phyloP scores from a whole-genome alignment of 2,329 filamentous ascomycete genomes.

The Cercospora brassicicola region DNA sequence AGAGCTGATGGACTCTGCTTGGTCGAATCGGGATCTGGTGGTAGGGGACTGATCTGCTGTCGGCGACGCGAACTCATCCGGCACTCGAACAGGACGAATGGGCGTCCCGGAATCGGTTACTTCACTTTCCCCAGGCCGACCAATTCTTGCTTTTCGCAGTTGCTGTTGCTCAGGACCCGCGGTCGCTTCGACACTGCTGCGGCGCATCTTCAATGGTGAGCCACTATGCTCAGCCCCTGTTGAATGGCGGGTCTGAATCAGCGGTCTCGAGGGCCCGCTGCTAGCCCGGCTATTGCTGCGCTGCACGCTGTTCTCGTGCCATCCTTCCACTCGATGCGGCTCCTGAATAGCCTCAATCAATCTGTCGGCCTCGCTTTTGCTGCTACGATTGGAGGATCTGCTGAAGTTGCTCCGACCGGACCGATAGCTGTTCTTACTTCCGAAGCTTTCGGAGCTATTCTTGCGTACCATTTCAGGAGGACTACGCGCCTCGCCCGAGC shows the following conservation, averaged over 20 bases:
- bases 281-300: constrained; percentile 27
- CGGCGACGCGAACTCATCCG: constrained; percentile 42
- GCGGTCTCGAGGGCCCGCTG: constrained; percentile 22
- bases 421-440: constrained; percentile 52
- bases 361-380: constrained; percentile 65
- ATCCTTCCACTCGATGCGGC: constrained; percentile 46
- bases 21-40: background rate
- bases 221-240: constrained; percentile 9
- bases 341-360: constrained; percentile 71
- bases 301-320: constrained; percentile 26
- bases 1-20: background rate
- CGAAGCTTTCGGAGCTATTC: constrained; percentile 48
- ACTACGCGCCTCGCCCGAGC: constrained; percentile 21
- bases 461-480: constrained; percentile 31
- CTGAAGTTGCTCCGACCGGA: constrained; percentile 40
- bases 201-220: constrained; percentile 21
- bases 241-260: constrained; percentile 32
- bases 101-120: constrained; percentile 46
- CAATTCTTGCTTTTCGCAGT: constrained; percentile 47
- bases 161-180: constrained; percentile 31
- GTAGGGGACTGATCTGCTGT: constrained; percentile 10
- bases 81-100: constrained; percentile 50
- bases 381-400: constrained; percentile 41
- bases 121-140: constrained; percentile 42
- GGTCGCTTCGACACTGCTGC: constrained; percentile 28